A percentile compares a stretch with the other conserved stretches of the same genome.
These are phyloP conservation scores for Penicillium sp. DNA, from an alignment of 2,329 filamentous ascomycete genomes.

Conservation along the genomic window DNA sequence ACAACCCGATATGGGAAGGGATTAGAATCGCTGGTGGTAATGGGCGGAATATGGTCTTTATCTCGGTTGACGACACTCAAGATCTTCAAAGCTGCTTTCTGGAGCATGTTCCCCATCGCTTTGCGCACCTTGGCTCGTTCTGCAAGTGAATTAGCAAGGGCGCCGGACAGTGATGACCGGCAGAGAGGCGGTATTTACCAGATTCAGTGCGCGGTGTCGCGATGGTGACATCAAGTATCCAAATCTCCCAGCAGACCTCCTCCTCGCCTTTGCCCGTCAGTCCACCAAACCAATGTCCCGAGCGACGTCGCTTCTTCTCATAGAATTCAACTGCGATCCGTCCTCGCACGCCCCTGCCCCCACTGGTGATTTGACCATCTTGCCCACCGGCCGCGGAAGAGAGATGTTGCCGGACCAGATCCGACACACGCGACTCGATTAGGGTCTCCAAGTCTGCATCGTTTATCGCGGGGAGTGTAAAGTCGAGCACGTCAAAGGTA, in stretches of 20 bases:
- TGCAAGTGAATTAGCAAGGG: constrained; percentile 33
- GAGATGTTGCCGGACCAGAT: constrained; percentile 73
- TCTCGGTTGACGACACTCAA: constrained; percentile 80
- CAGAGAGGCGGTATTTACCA: constrained; percentile 57
- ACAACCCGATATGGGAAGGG: constrained; percentile 93
- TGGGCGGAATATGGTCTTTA: constrained; percentile 95
- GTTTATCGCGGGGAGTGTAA: constrained; percentile 83
- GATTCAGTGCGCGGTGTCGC: constrained; percentile 84
- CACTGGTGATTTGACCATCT: constrained; percentile 33
- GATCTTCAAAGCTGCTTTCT: constrained; percentile 85
- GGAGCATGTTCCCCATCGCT: constrained; percentile 85
- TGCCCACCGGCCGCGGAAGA: constrained; percentile 54
- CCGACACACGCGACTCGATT: constrained; percentile 79
- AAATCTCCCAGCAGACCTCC: constrained; percentile 94
- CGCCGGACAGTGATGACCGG: neutral
- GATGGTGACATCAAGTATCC: constrained; percentile 91
- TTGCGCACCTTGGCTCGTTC: constrained; percentile 84
- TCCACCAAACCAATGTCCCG: constrained; percentile 63
- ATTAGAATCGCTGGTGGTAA: constrained; percentile 85
- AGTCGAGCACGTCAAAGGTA: constrained; percentile 83
- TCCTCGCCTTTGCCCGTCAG: constrained; percentile 66
- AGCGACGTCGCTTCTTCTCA: constrained; percentile 81
- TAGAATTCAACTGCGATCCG: constrained; percentile 89
- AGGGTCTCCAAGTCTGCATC: constrained; percentile 89
- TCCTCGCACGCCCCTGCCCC: constrained; percentile 62